Base-by-base conservation (phyloP, 345 rosid species). In the Euphorbia lathyris region DNA sequence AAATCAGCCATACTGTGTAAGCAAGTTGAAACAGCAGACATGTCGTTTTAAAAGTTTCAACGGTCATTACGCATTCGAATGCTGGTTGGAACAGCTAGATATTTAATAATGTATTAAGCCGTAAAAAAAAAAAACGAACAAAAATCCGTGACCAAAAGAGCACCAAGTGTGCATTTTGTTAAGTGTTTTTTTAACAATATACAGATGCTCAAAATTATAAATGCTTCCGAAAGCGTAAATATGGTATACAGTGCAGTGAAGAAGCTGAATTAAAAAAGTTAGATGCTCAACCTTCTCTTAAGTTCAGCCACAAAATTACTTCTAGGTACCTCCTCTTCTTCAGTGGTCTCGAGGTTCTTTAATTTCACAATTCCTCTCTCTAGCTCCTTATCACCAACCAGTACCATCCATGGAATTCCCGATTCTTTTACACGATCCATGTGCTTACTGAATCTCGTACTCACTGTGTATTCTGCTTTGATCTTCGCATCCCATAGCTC, bases 401-500 rank as follows among this genome's bases (percentile, higher is more conserved):
- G 76, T 10, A 90, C 87, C 93, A 86, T 83, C 89, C 85, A 88
- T 0, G 87, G 90, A 66, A 89, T 79, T 51, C 47, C 72, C 0
- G 87, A 84, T 19, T 81, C 84, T 62, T 61, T 79, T 9, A 90
- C 86, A 5, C 83, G 79, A 16, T 75, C 86, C 0, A 88, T 80
- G 77, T 84, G 93, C 83, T 91, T 90, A 66, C 32, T 73, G 27
- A 82, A 77, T 69, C 88, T 90, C 69, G 86, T 90, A 63, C 78
- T 82, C 36, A 92, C 86, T 22, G 75, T 65, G 69, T 74, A 92
- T 77, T 90, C 97, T 55, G 96, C 91, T 61, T 86, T 90, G 72
- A 91, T 60, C 48, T 78, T 72, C 9, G 87, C 86, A 7, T 81
- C 66, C 97, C 97, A 86, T 25, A 91, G 74, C 82, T 82, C 81